Evolutionary conservation across 306 rosid genomes (phyloP).

Genomic region (Benincasa hispida): DNA sequence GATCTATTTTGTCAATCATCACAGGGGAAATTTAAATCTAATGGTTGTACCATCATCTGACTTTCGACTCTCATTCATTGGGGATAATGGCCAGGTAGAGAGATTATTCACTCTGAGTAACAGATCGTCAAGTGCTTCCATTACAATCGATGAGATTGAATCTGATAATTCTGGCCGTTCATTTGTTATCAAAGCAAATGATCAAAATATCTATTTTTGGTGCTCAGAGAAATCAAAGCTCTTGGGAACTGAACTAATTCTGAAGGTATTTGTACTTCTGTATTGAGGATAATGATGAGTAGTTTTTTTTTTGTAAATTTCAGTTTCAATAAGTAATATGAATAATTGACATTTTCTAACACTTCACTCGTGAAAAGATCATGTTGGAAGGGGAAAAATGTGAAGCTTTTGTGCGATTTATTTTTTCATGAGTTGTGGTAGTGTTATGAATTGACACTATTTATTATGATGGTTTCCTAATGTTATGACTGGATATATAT

Average conservation of each 20-base stretch:
- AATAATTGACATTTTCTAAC: not conserved
- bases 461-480: not conserved
- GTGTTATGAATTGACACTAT: not conserved
- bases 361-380: not conserved
- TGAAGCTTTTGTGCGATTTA: not conserved
- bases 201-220: constrained; percentile 55
- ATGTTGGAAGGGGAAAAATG: not conserved
- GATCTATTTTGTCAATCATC: constrained; percentile 13
- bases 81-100: constrained; percentile 64
- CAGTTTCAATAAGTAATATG: not conserved
- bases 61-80: constrained; percentile 69
- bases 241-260: constrained; percentile 69
- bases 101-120: constrained; percentile 42
- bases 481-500: not conserved
- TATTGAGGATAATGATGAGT: not conserved
- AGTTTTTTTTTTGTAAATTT: not conserved
- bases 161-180: constrained; percentile 72
- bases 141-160: constrained; percentile 49
- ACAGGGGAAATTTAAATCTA: constrained; percentile 84
- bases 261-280: constrained; percentile 40
- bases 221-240: constrained; percentile 87
- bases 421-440: not conserved
- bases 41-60: constrained; percentile 74
- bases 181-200: constrained; percentile 39
- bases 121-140: constrained; percentile 36